Percentiles rank a stretch among this genome's conserved stretches.
phyloP scores from a whole-genome alignment of 2,329 filamentous ascomycete genomes.

The Calonectria leucothoes region DNA sequence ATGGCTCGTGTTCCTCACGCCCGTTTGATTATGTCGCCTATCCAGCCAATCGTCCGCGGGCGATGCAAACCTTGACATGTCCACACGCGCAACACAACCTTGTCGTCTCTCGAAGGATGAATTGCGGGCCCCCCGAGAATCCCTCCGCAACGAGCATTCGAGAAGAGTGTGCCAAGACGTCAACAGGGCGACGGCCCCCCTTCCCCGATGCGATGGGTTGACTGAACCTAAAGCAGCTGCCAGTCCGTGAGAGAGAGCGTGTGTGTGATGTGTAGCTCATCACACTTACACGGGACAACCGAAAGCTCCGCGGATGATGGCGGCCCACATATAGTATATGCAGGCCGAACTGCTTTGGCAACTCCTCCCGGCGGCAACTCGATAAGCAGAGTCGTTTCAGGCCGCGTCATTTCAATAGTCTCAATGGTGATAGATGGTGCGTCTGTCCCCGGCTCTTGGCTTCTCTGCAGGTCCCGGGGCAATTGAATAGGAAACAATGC shows the following conservation, averaged over 20 bases:
- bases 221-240: background rate
- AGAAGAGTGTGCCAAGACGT: background rate
- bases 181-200: background rate
- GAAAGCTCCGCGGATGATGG: background rate
- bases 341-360: background rate
- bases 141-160: background rate
- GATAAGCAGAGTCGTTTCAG: background rate
- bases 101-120: background rate
- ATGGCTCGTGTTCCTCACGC: background rate
- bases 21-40: background rate
- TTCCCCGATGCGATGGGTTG: background rate
- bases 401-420: background rate
- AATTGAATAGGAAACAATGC: background rate
- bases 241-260: background rate
- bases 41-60: background rate
- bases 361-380: background rate
- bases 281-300: background rate
- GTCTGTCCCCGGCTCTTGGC: background rate
- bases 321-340: background rate
- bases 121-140: conserved; percentile 1
- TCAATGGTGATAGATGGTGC: too few species aligned
- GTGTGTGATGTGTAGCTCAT: too few species aligned
- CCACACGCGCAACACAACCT: background rate
- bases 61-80: background rate
- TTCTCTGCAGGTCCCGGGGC: background rate